Base-by-base conservation (phyloP, 371 early-diverging fungal species). In the Mucor mucedo region DNA sequence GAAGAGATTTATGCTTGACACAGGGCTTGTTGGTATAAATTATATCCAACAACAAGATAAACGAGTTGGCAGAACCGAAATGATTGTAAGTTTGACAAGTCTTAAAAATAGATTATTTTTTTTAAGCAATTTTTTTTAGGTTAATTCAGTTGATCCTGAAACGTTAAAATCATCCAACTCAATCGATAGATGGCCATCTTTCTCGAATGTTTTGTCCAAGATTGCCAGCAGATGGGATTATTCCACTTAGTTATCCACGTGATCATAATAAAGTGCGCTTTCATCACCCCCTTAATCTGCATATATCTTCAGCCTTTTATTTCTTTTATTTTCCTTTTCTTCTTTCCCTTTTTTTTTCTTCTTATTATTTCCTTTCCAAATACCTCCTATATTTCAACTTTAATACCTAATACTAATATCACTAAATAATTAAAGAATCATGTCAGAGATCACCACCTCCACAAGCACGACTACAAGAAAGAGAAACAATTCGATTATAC, bases 11-110 rank as follows among this genome's bases (percentile, higher is more conserved):
- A 14, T 68, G 3, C 38, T 55, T 21, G 64, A 76, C 1, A 45
- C 66, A 27, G 57, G 42, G 45, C 49, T 76, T 44, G 55, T 79
- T 10, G 60, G 62, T 10, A 32, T 79, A 2, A 59, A 70, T 30
- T 69, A 74, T 54, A 61, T 76, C 27, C 71, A 76, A 45, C 63
- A 69, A n/a, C 76, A 74, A 60, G 66, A 72, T 35, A 63, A 67
- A 33, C 58, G 44, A 55, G 42, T 67, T 35, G 56, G 64, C 47
- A 62, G 65, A 42, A 74, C 70, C 9, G 71, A 73, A 63, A 28
- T 76, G 3, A 61, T 49, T 38, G 79, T 76, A 74, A 67, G 60
- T 58, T 41, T 27, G 27, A 42, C 14, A n/a, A 39, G 40, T 59
- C 28, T 39, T 59, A 40, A 50, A 48, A 59, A 50, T 59, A 56